Evolutionary conservation across 768 basidiomycete genomes (phyloP), one percentile per base, ranked within the genome.

Genomic region (Termitomyces sp.): DNA sequence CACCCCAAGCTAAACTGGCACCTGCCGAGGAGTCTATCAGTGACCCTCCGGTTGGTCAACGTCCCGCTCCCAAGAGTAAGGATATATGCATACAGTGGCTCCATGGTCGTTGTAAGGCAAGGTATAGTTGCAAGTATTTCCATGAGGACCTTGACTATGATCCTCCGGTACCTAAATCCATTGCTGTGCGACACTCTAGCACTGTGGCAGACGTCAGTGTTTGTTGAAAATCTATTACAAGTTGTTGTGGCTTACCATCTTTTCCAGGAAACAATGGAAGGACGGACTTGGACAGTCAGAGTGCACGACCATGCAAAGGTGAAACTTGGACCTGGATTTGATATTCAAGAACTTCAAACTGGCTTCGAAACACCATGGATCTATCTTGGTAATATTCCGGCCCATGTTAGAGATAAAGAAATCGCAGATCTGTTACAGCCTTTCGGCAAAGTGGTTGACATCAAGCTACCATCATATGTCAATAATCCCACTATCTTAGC

Each of bases 331-430:
- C 68, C 81, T 0, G 90, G 91, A 0, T 88, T 88, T 47, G 74
- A 76, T 2, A 76, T 92, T 2, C 67, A 73, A 26, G 76, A 81
- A 0, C 66, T 91, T 6, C 68, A 69, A 7, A 90, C 89, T 1
- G 85, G 85, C 1, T 86, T 90, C 42, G 90, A 93, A 63, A 85
- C 85, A 0, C 80, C 78, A 6, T 83, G 82, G 74, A 65, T 91
- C 9, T 72, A 77, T 37, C 60, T 92, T 2, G 73, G 74, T 5
- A 81, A 85, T 24, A 64, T 92, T 4, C 80, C 81, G 0, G 39
- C 59, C 0, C 59, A 59, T 0, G 72, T 78, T 15, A 68, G 71
- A 2, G 60, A 70, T 0, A 63, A 59, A 0, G 69, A 71, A 0
- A 57, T 92, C 9, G 59, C 60, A 3, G 41, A 63, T 2, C 52